Base-by-base conservation (phyloP, 1,284 basidiomycete species). In the Boletus mariae region DNA sequence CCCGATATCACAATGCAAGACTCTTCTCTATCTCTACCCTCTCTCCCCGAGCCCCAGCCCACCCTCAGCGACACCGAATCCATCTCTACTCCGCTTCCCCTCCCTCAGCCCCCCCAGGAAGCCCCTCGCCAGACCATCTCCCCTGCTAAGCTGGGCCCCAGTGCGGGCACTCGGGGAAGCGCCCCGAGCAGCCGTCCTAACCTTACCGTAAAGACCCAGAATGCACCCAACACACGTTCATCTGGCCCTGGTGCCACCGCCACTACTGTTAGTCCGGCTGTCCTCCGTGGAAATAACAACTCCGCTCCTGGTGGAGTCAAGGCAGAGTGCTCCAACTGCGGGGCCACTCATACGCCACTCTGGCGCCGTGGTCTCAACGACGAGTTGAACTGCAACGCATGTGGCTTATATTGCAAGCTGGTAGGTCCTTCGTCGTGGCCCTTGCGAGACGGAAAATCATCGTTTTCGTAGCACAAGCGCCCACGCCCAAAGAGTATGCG, bases 401-500 rank as follows among this genome's bases (percentile, higher is more conserved):
- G 88, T 60, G 88, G 88, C 8, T 70, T 90, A 46, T 90, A 91
- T 67, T 90, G 86, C 70, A 90, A 89, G 65, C 67, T 87, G 71
- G 87, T 87, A 62, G 55, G 82, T 75, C 2, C 7, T 3, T 12
- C 48, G 13, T 12, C 2, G 15, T 12, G 1, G n/a, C 26, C 2
- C 7, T 1, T 28, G 3, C 4, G 6, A 9, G 8, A 8, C 11
- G 6, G 7, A 11, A 8, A 26, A 23, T 59, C 41, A 53, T 52
- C 23, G 1, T 29, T 46, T 50, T 42, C 29, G 28, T 59, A 87
- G 84, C 88, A 90, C 67, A 90, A 91, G 66, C 84, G 88, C 46
- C 88, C 89, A 45, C 82, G 87, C 48, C 88, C 88, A 34, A 91
- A 90, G 76, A 89, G 80, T 64, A 90, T 91, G 85, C 83, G 88